Percentiles rank a stretch among this genome's conserved stretches.
phyloP scores from a whole-genome alignment of 176 grass and related monocot species.

The Aegilops tauschii region DNA sequence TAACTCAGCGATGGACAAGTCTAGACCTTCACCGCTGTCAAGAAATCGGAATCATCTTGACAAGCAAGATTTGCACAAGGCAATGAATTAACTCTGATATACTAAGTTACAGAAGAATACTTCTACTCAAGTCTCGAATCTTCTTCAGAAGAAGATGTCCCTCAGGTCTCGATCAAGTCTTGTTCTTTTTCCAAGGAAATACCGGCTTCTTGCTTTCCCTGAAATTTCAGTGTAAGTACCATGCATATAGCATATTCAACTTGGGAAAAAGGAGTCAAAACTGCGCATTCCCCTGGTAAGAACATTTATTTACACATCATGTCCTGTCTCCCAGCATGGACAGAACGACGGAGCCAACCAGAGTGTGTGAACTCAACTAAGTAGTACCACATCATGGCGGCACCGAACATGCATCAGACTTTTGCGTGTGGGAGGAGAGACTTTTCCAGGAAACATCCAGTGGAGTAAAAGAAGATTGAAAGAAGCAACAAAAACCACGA shows the following conservation, averaged over 20 bases:
- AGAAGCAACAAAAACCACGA: constrained; percentile 12
- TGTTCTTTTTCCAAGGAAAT: neutral
- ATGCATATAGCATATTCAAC: neutral
- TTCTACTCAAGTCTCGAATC: neutral
- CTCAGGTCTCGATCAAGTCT: neutral
- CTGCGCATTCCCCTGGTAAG: neutral
- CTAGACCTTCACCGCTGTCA: neutral
- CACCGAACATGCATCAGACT: neutral
- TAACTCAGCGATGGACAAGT: neutral
- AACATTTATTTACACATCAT: neutral
- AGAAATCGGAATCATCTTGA: neutral
- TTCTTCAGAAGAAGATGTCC: neutral
- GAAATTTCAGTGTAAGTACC: neutral
- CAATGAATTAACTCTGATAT: neutral
- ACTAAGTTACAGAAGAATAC: neutral
- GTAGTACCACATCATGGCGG: neutral
- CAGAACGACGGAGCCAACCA: neutral
- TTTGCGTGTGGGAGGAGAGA: neutral
- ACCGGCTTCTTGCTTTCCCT: neutral
- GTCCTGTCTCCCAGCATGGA: neutral
- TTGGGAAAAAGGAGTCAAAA: neutral
- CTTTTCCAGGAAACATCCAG: constrained; percentile 39
- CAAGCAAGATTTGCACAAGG: neutral
- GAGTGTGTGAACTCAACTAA: too few species aligned
- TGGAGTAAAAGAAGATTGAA: neutral